These are phyloP conservation scores for Citrus sinensis DNA, from an alignment of 345 rosid species.

Conservation along the genomic window DVS_A1.0 CM039169.1:32320501-32321000, in stretches of 20 bases:
- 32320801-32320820: slow-evolving; percentile 27
- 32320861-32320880: neutral
- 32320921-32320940: neutral
- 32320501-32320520: neutral
- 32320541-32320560: neutral
- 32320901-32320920: neutral
- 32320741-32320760: slow-evolving; percentile 61
- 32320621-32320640: neutral
- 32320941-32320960: neutral
- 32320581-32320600: neutral
- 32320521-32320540: neutral
- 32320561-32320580: neutral
- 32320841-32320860: slow-evolving; percentile 54
- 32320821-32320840: slow-evolving; percentile 43
- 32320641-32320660: slow-evolving; percentile 15
- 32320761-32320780: slow-evolving; percentile 94
- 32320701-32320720: slow-evolving; percentile 56
- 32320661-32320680: slow-evolving; percentile 34
- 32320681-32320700: slow-evolving; percentile 29
- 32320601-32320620: neutral
- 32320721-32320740: slow-evolving; percentile 82
- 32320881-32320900: neutral
- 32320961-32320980: neutral
- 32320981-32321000: neutral
- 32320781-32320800: slow-evolving; percentile 64